Evolutionary conservation across 345 rosid genomes (phyloP).

Genomic region (Salix dunnii): DNA sequence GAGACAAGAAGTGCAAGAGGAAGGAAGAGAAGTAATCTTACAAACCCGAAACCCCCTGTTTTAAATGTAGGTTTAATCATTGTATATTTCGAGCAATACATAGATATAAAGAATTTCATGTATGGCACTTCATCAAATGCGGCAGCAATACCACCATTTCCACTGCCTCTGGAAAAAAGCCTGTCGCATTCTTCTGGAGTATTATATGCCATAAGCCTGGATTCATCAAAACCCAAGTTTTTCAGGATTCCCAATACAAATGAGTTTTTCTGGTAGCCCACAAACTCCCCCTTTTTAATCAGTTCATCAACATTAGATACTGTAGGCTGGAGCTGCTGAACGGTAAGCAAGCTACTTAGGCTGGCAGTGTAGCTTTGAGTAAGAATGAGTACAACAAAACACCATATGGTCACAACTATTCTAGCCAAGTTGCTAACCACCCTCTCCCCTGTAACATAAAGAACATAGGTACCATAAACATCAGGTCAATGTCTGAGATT

Average conservation of each 20-base stretch:
- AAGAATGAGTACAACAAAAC: conserved; percentile 54
- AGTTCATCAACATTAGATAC: conserved; percentile 33
- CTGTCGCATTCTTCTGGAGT: conserved; percentile 17
- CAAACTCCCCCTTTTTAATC: conserved; percentile 22
- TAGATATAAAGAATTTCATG: conserved; percentile 20
- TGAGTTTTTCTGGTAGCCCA: conserved; percentile 41
- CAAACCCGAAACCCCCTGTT: conserved; percentile 39
- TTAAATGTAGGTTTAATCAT: conserved; percentile 20
- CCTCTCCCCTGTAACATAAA: conserved; percentile 45
- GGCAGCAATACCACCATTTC: conserved; percentile 28
- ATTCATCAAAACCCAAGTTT: conserved; percentile 6
- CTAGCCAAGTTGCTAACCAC: conserved; percentile 46
- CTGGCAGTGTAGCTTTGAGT: conserved; percentile 71
- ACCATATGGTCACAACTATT: conserved; percentile 49
- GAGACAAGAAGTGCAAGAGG: neutral
- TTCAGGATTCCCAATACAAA: conserved; percentile 32
- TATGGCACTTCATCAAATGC: conserved; percentile 38
- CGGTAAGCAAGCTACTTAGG: conserved; percentile 48
- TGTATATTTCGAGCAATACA: conserved; percentile 22
- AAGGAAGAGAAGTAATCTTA: conserved; percentile 13
- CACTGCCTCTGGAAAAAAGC: conserved; percentile 14
- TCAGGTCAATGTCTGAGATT: neutral
- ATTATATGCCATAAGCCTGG: neutral
- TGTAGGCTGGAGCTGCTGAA: conserved; percentile 46
- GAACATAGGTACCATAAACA: neutral